These are phyloP conservation scores for Fusarium pseudoanthophilum DNA, from an alignment of 2,329 filamentous ascomycete genomes.

Conservation along the genomic window DNA sequence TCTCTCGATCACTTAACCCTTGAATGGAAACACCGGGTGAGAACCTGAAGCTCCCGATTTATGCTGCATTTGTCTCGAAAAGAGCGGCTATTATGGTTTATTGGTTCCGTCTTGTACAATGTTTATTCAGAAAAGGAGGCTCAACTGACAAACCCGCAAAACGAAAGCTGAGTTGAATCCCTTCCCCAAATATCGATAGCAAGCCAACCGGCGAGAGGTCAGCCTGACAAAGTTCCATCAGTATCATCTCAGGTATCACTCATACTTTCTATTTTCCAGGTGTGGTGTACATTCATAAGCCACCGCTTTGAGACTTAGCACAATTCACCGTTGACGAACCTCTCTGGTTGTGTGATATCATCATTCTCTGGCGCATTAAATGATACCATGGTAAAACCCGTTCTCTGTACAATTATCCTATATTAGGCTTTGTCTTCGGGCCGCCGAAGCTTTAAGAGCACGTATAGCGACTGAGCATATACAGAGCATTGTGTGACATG, in stretches of 20 bases:
- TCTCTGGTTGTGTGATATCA: slow-evolving; percentile 22
- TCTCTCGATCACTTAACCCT: background rate
- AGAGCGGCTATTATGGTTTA: background rate
- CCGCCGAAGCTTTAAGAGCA: slow-evolving; percentile 1
- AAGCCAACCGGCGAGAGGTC: background rate
- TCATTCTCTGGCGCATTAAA: slow-evolving; percentile 12
- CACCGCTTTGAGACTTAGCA: slow-evolving; percentile 14
- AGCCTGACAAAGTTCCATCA: slow-evolving; percentile 1
- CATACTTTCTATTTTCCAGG: background rate
- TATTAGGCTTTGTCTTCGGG: background rate
- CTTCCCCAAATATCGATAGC: background rate
- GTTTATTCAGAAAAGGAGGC: background rate
- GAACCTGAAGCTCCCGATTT: background rate
- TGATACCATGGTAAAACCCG: slow-evolving; percentile 27
- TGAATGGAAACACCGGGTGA: background rate
- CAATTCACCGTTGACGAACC: slow-evolving; percentile 6
- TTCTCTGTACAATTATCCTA: background rate
- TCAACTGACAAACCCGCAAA: background rate
- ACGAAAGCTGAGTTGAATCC: background rate
- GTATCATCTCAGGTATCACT: background rate
- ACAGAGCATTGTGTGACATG: slow-evolving; percentile 20
- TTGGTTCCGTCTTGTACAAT: background rate
- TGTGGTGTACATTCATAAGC: slow-evolving; percentile 6
- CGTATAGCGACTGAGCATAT: slow-evolving; percentile 25
- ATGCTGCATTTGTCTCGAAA: background rate